phyloP scores from a whole-genome alignment of 2,329 filamentous ascomycete species.

The Cucurbitaria berberidis region DNA sequence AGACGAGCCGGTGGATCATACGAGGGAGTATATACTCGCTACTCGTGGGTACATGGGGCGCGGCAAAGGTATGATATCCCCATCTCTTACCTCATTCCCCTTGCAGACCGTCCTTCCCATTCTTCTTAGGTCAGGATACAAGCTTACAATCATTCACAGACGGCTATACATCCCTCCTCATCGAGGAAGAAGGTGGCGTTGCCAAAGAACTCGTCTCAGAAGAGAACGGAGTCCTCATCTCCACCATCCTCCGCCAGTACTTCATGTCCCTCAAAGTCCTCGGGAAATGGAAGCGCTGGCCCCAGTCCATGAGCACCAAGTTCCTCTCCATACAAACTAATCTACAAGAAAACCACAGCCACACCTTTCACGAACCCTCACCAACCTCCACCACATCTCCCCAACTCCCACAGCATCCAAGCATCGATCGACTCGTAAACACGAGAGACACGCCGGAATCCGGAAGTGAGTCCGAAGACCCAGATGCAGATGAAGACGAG shows the following conservation, averaged over 20 bases:
- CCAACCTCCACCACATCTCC: constrained; percentile 30
- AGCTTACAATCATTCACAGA: constrained; percentile 53
- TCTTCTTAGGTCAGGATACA: background rate
- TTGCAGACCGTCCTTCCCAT: background rate
- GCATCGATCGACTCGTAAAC: constrained; percentile 16
- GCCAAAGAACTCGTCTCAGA: constrained; percentile 82
- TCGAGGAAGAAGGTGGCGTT: constrained; percentile 74
- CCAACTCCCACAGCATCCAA: constrained; percentile 16
- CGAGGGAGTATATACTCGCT: constrained; percentile 72
- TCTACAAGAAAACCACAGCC: constrained; percentile 60
- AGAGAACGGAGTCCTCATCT: constrained; percentile 86
- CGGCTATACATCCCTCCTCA: constrained; percentile 78
- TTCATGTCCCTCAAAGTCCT: constrained; percentile 86
- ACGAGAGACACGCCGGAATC: constrained; percentile 13
- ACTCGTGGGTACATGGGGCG: constrained; percentile 89
- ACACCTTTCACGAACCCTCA: constrained; percentile 55
- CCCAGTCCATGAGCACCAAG: constrained; percentile 65
- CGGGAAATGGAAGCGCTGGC: constrained; percentile 78
- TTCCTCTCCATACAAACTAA: constrained; percentile 71
- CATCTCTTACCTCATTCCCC: background rate
- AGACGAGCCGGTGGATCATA: constrained; percentile 65
- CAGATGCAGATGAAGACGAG: constrained; percentile 49
- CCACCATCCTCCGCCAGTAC: constrained; percentile 85
- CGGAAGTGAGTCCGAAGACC: constrained; percentile 36
- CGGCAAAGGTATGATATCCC: constrained; percentile 62